A percentile compares a stretch with the other conserved stretches of the same genome.
Evolutionary conservation across 2,329 filamentous ascomycete species (phyloP).

Genomic region (Scleromitrula shiraiana): DNA sequence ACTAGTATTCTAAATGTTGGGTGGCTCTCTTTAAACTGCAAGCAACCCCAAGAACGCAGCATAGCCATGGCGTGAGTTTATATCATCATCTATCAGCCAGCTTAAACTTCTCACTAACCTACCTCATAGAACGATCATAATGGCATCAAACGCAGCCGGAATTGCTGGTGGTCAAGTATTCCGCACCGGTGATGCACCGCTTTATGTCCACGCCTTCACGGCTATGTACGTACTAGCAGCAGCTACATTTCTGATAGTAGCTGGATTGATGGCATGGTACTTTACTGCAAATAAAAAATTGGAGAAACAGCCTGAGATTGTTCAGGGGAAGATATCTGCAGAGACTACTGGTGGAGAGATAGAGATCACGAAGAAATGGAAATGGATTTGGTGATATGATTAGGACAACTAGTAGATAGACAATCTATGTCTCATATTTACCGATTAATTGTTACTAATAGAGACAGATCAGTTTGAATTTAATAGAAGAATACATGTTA

Average conservation of each 20-base stretch:
- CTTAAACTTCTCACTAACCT: constrained; percentile 13
- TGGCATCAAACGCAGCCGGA: constrained; percentile 24
- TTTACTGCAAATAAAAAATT: not conserved
- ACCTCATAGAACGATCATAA: constrained; percentile 22
- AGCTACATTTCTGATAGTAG: not conserved
- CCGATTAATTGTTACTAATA: no score
- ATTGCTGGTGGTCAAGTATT: constrained; percentile 27
- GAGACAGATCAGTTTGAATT: no score
- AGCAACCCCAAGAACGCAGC: constrained; percentile 24
- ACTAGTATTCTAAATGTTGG: constrained; percentile 21
- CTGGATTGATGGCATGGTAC: not conserved
- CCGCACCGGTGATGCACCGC: constrained; percentile 25
- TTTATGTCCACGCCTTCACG: constrained; percentile 14
- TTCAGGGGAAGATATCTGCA: not conserved
- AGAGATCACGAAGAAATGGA: not conserved
- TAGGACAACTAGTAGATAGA: no score
- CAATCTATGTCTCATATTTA: no score
- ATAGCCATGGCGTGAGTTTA: constrained; percentile 24
- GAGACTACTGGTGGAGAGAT: not conserved
- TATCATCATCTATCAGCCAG: not conserved
- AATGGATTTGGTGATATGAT: not conserved
- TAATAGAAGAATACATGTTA: no score
- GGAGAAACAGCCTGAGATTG: not conserved
- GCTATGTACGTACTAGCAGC: constrained; percentile 5
- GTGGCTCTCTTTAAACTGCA: constrained; percentile 28